A percentile compares a stretch with the other conserved stretches of the same genome.
Evolutionary conservation across 495 filamentous ascomycete genomes (phyloP).

Genomic region (Aspergillus conjunctus): DNA sequence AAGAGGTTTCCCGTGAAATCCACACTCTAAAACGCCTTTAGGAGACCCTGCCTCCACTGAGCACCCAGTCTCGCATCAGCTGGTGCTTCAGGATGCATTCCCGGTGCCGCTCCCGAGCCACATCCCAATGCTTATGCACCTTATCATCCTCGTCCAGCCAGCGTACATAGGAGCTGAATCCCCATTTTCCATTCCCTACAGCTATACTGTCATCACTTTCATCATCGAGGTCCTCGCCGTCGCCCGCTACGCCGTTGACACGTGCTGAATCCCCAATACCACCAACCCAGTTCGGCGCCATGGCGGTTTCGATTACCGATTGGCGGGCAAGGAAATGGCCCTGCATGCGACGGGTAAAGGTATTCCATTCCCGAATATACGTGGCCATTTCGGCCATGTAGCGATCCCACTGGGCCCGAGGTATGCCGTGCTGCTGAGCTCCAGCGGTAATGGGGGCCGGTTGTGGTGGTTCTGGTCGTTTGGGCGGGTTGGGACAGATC

Average conservation of each 20-base stretch:
- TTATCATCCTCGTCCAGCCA: slow-evolving; percentile 64
- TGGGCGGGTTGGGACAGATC: slow-evolving; percentile 64
- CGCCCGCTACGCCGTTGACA: slow-evolving; percentile 18
- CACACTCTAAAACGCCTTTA: slow-evolving; percentile 17
- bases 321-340: slow-evolving; percentile 68
- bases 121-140: slow-evolving; percentile 65
- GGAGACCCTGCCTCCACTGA: slow-evolving; percentile 40
- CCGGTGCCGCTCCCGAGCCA: slow-evolving; percentile 64
- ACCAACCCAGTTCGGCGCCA: slow-evolving; percentile 59
- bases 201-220: slow-evolving; percentile 34
- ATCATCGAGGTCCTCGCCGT: slow-evolving; percentile 18
- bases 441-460: slow-evolving; percentile 24
- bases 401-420: slow-evolving; percentile 52
- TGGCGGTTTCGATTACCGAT: slow-evolving; percentile 48
- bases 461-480: slow-evolving; percentile 47
- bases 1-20: not conserved
- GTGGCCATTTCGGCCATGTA: slow-evolving; percentile 64
- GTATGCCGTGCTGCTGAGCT: slow-evolving; percentile 33
- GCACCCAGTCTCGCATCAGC: slow-evolving; percentile 55
- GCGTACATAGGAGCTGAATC: slow-evolving; percentile 59
- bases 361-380: slow-evolving; percentile 72
- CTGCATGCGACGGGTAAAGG: slow-evolving; percentile 65
- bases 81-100: slow-evolving; percentile 61
- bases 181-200: slow-evolving; percentile 38
- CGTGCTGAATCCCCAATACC: slow-evolving; percentile 51